A percentile compares a stretch with the other conserved stretches of the same genome.
These are phyloP conservation scores for Pelargonium australe DNA, from an alignment of 441 rosid genomes.

Conservation along the genomic window DNA sequence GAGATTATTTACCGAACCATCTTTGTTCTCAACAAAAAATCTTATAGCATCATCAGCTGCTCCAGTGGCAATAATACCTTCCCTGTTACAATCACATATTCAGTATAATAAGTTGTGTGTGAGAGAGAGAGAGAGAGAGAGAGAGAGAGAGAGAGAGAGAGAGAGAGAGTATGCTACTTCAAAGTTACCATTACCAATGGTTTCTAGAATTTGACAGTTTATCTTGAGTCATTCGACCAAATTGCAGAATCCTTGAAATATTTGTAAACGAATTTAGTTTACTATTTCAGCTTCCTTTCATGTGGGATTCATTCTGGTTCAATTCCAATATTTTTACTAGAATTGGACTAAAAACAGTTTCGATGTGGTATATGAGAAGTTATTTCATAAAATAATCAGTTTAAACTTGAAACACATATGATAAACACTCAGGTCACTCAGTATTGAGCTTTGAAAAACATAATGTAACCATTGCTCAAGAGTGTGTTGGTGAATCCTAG, in stretches of 20 bases:
- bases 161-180: not conserved
- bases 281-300: too few relatives aligned
- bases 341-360: too few relatives aligned
- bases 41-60: constrained; percentile 91
- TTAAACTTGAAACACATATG: too few relatives aligned
- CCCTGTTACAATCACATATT: constrained; percentile 40
- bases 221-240: not conserved
- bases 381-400: too few relatives aligned
- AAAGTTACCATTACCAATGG: not conserved
- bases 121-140: constrained; percentile 12
- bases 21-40: constrained; percentile 52
- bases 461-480: not conserved
- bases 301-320: not conserved
- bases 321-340: not conserved
- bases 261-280: constrained; percentile 7
- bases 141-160: not conserved
- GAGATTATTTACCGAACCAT: constrained; percentile 40
- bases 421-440: not conserved
- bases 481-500: not conserved
- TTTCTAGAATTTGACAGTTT: not conserved
- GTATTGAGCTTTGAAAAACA: not conserved
- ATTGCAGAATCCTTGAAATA: constrained; percentile 7
- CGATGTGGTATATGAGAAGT: too few relatives aligned
- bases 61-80: constrained; percentile 81
- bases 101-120: constrained; percentile 11